A percentile compares a stretch with the other conserved stretches of the same genome.
Conservation (phyloP, 768 basidiomycete genomes). For the Tricholoma furcatifolium region DNA sequence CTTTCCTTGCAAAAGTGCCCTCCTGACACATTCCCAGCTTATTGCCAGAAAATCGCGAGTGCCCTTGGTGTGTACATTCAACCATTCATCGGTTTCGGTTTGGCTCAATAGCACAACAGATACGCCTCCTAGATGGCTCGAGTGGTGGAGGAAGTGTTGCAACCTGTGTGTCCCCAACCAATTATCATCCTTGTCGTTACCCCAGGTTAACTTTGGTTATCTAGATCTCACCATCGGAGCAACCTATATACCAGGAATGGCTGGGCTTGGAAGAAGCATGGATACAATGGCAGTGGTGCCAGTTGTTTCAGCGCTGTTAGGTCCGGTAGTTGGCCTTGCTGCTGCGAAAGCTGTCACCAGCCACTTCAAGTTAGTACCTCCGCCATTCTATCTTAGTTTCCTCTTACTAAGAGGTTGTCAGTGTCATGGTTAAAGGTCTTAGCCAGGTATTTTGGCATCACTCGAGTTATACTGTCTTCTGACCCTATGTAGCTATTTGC, state of each 20-base stretch:
- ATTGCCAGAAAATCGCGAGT: conserved; percentile 33
- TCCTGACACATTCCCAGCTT: conserved; percentile 18
- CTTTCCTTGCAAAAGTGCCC: too few relatives aligned
- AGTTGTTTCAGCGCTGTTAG: conserved; percentile 35
- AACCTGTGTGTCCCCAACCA: conserved; percentile 24
- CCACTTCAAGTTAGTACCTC: conserved; percentile 32
- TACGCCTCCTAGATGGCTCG: conserved; percentile 39
- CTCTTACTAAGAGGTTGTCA: conserved; percentile 8
- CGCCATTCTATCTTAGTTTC: not conserved
- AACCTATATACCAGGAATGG: conserved; percentile 36
- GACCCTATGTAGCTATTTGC: conserved; percentile 8
- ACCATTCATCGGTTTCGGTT: not conserved
- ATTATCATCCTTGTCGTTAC: not conserved
- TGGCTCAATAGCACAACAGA: conserved; percentile 17
- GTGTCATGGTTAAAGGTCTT: conserved; percentile 41
- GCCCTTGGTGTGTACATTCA: conserved; percentile 28
- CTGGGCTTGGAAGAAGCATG: conserved; percentile 34
- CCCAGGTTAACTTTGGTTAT: not conserved
- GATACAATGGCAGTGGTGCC: conserved; percentile 37
- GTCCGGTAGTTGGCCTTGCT: conserved; percentile 40
- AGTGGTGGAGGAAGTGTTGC: conserved; percentile 42
- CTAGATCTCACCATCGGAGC: conserved; percentile 34
- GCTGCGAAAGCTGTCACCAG: conserved; percentile 37
- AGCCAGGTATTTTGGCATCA: conserved; percentile 20
- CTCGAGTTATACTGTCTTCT: not conserved